phyloP scores from a whole-genome alignment of 805 yeast genomes.

The Candida koratica region DNA sequence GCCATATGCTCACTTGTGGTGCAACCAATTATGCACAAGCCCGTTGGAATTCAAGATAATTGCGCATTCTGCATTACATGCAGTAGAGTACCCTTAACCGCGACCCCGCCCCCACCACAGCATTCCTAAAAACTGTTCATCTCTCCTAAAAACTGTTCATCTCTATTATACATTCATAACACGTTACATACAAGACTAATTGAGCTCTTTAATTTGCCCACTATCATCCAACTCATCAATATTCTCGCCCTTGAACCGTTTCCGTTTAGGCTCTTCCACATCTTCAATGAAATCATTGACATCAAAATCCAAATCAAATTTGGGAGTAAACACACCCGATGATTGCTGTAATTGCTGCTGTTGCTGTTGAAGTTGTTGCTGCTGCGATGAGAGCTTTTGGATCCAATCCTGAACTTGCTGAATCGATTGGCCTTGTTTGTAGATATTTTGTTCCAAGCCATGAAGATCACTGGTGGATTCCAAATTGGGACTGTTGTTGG shows the following conservation, averaged over 20 bases:
- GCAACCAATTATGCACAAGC: too few species aligned
- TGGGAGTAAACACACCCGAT: constrained; percentile 3
- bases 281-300: constrained; percentile 14
- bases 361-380: constrained; percentile 14
- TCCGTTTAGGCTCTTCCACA: constrained; percentile 11
- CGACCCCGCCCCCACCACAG: too few species aligned
- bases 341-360: constrained; percentile 8
- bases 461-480: constrained; percentile 17
- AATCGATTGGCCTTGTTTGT: constrained; percentile 48
- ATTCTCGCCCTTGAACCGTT: constrained; percentile 10
- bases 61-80: too few species aligned
- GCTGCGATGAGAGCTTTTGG: constrained; percentile 29
- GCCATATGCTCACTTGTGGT: constrained; percentile 42
- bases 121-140: too few species aligned
- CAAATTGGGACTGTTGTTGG: constrained; percentile 1
- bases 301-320: constrained; percentile 16
- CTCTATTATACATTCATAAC: constrained; percentile 6
- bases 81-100: too few species aligned
- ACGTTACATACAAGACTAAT: background rate
- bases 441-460: constrained; percentile 45
- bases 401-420: constrained; percentile 59
- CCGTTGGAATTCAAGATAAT: too few species aligned
- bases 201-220: constrained; percentile 5
- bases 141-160: too few species aligned
- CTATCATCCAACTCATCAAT: constrained; percentile 13